Conservation (phyloP, 805 yeast genomes). For the Metschnikowia borealis region DNA sequence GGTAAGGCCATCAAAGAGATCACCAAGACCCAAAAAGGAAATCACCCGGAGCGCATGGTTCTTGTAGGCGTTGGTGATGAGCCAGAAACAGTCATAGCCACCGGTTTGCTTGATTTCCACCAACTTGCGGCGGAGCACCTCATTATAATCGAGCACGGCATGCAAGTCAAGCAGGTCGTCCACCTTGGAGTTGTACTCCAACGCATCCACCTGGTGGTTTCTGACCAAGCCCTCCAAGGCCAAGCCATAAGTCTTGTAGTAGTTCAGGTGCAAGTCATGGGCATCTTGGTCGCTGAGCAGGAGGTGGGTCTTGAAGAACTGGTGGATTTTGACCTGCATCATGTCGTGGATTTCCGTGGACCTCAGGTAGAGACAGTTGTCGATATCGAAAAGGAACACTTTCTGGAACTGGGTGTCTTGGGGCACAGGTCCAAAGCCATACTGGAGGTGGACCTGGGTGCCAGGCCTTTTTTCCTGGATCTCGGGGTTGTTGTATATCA, state of each 20-base stretch:
- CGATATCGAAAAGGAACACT: constrained; percentile 84
- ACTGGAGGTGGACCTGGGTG: constrained; percentile 12
- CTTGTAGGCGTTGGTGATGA: constrained; percentile 90
- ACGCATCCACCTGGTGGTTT: constrained; percentile 71
- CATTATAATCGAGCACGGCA: constrained; percentile 64
- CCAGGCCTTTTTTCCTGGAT: constrained; percentile 13
- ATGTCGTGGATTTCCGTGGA: constrained; percentile 74
- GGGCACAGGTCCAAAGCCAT: constrained; percentile 21
- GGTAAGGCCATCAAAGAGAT: constrained; percentile 88
- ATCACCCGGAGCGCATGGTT: constrained; percentile 84
- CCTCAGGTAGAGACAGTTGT: constrained; percentile 81
- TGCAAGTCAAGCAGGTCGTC: constrained; percentile 92
- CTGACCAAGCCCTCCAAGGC: constrained; percentile 87
- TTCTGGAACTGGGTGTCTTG: constrained; percentile 12
- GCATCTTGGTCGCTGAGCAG: constrained; percentile 71
- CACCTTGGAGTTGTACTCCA: constrained; percentile 82
- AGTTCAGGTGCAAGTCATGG: constrained; percentile 58
- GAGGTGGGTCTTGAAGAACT: constrained; percentile 68
- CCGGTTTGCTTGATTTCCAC: constrained; percentile 36
- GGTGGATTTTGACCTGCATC: constrained; percentile 83
- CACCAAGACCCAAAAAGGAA: constrained; percentile 81
- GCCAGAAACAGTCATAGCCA: constrained; percentile 77
- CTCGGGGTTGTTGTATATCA: constrained; percentile 16
- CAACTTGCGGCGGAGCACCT: constrained; percentile 49
- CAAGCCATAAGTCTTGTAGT: constrained; percentile 84